These are phyloP conservation scores for Phoma sp. DNA, from an alignment of 2,329 filamentous ascomycete species.

Conservation along the genomic window DNA sequence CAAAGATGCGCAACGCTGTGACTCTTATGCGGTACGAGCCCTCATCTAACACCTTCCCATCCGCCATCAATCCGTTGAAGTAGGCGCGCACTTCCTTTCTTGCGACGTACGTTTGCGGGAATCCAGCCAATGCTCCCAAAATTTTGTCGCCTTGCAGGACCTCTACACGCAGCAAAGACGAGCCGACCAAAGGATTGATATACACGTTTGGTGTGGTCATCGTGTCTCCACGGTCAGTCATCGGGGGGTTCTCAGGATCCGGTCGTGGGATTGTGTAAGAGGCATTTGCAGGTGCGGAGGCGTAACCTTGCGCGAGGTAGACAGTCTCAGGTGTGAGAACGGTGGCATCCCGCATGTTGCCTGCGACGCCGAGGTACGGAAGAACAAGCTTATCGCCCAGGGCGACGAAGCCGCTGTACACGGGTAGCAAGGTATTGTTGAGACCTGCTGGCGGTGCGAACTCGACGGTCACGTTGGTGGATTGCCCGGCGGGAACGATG, in stretches of 20 bases:
- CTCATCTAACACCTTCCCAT: constrained; percentile 20
- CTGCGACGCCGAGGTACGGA: constrained; percentile 30
- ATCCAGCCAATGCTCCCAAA: neutral
- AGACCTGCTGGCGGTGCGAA: constrained; percentile 28
- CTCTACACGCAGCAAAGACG: too few relatives aligned
- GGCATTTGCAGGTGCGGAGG: neutral
- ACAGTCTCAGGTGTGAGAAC: constrained; percentile 8
- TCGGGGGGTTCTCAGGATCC: too few relatives aligned
- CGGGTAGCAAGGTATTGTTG: constrained; percentile 26
- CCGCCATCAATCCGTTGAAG: constrained; percentile 25
- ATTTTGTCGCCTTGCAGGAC: too few relatives aligned
- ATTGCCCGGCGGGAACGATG: constrained; percentile 25
- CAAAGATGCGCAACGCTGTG: too few relatives aligned
- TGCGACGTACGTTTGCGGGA: constrained; percentile 12
- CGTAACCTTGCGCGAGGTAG: constrained; percentile 20
- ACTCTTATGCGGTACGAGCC: too few relatives aligned
- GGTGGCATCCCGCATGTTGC: constrained; percentile 20
- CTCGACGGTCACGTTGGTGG: constrained; percentile 21
- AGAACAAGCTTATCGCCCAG: constrained; percentile 20
- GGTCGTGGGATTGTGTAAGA: too few relatives aligned
- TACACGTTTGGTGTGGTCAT: too few relatives aligned
- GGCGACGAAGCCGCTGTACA: constrained; percentile 32
- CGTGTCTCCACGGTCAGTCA: too few relatives aligned
- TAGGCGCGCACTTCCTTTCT: constrained; percentile 1
- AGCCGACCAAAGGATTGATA: too few relatives aligned